phyloP scores from a whole-genome alignment of 805 yeast species.

The Kazachstania psychrophila region DNA sequence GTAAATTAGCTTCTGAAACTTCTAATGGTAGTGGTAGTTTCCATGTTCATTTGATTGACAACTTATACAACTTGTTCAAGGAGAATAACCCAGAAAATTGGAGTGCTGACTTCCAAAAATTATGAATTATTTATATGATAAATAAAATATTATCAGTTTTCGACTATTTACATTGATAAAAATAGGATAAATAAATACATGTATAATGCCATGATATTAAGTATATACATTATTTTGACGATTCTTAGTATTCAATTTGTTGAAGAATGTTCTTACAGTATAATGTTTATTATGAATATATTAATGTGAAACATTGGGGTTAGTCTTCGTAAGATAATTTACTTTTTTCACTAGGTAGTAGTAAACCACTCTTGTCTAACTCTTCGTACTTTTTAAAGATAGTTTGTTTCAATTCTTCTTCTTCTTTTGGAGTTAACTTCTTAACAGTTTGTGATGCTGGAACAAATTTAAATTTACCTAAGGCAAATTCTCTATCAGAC shows the following conservation, averaged over 20 bases:
- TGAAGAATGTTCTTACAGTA: too few species aligned
- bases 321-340: conserved; percentile 41
- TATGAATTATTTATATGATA: not conserved
- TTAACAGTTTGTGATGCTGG: conserved; percentile 73
- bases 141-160: not conserved
- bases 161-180: conserved; percentile 1
- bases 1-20: conserved; percentile 39
- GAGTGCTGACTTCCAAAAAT: conserved; percentile 12
- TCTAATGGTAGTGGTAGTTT: conserved; percentile 32
- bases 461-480: conserved; percentile 78
- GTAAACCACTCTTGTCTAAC: conserved; percentile 33
- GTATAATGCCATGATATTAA: too few species aligned
- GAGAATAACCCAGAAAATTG: conserved; percentile 21
- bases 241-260: too few species aligned
- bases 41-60: conserved; percentile 25
- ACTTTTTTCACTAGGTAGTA: conserved; percentile 54
- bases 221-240: too few species aligned
- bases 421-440: conserved; percentile 60
- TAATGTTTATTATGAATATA: too few species aligned
- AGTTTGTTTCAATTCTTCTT: conserved; percentile 39
- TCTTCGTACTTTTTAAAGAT: conserved; percentile 48
- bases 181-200: conserved; percentile 1
- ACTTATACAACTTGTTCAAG: conserved; percentile 19
- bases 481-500: conserved; percentile 87
- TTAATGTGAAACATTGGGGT: too few species aligned